Percentiles rank a stretch among this genome's conserved stretches.
phyloP scores from a whole-genome alignment of 495 filamentous ascomycete genomes.

The Annulohypoxylon bovei region DNA sequence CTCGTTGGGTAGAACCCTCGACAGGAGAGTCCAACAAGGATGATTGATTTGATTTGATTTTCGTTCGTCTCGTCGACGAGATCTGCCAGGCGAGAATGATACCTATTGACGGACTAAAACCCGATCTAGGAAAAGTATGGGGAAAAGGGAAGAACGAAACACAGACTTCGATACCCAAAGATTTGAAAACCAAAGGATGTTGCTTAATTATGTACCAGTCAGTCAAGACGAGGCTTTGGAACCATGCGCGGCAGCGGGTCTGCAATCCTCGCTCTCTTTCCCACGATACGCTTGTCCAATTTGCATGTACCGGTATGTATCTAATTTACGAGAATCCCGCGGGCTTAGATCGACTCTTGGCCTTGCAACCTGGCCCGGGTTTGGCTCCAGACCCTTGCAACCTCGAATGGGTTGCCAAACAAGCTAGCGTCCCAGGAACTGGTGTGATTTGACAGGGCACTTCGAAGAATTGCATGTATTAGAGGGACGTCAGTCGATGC shows the following conservation, averaged over 20 bases:
- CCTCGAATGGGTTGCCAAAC: conserved; percentile 43
- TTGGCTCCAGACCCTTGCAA: conserved; percentile 43
- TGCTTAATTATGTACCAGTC: conserved; percentile 49
- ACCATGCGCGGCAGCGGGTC: conserved; percentile 48
- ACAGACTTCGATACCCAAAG: conserved; percentile 35
- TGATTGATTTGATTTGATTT: conserved; percentile 23
- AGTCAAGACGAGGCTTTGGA: conserved; percentile 48
- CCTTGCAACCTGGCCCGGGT: conserved; percentile 42
- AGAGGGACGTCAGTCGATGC: conserved; percentile 34
- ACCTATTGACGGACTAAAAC: conserved; percentile 41
- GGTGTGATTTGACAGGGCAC: conserved; percentile 40
- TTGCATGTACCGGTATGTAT: conserved; percentile 43
- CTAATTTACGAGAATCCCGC: conserved; percentile 46
- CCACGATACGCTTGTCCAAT: conserved; percentile 39
- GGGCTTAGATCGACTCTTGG: conserved; percentile 46
- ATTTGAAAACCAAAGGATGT: conserved; percentile 38
- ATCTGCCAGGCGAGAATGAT: conserved; percentile 35
- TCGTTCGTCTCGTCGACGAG: conserved; percentile 36
- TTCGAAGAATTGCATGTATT: neutral
- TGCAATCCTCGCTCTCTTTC: conserved; percentile 38
- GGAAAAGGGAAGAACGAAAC: conserved; percentile 41
- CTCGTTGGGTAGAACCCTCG: conserved; percentile 36
- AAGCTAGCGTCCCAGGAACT: conserved; percentile 42
- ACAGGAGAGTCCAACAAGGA: conserved; percentile 37
- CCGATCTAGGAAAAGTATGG: conserved; percentile 40